Evolutionary conservation across 163 green algal species (phyloP).

Genomic region (Scenedesmus sp.): DNA sequence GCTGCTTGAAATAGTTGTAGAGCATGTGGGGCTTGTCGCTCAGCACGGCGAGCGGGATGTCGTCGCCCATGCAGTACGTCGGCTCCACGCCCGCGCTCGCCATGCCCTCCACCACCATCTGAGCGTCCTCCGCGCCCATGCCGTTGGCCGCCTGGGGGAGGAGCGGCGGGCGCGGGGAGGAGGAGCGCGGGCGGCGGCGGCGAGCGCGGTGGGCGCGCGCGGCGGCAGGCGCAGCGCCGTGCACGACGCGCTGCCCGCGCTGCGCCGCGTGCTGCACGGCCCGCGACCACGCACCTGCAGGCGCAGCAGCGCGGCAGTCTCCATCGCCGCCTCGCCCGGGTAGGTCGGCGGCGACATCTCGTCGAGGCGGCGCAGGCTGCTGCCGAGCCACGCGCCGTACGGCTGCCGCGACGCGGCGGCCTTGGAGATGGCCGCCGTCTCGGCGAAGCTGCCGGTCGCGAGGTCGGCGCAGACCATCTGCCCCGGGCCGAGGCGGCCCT

Average conservation of each 20-base stretch:
- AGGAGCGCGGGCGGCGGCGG: background rate
- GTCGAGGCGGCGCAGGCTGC: constrained; percentile 57
- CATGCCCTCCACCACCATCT: constrained; percentile 99
- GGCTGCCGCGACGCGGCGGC: constrained; percentile 75
- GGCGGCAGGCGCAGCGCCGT: background rate
- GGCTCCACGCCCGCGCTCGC: constrained; percentile 91
- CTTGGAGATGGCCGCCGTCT: constrained; percentile 87
- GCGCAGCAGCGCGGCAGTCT: constrained; percentile 55
- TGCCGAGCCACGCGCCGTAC: constrained; percentile 91
- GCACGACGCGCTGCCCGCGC: no score
- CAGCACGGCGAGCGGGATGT: constrained; percentile 97
- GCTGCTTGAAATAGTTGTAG: constrained; percentile 99
- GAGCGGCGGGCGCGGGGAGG: background rate
- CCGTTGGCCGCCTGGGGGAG: constrained; percentile 52
- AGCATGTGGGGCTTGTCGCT: constrained; percentile 90
- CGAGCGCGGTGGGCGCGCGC: no score
- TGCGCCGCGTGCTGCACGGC: background rate
- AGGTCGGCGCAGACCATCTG: constrained; percentile 97
- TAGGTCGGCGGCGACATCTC: constrained; percentile 56
- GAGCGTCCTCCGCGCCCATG: constrained; percentile 89
- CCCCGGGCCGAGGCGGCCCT: constrained; percentile 96
- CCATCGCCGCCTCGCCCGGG: constrained; percentile 55
- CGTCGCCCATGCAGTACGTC: constrained; percentile 99
- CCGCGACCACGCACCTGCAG: constrained; percentile 49
- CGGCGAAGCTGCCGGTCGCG: constrained; percentile 75